Percentiles rank a stretch among this genome's conserved stretches.
Conservation (phyloP, 1,284 basidiomycete species). For the Boletus semigastroideus region DNA sequence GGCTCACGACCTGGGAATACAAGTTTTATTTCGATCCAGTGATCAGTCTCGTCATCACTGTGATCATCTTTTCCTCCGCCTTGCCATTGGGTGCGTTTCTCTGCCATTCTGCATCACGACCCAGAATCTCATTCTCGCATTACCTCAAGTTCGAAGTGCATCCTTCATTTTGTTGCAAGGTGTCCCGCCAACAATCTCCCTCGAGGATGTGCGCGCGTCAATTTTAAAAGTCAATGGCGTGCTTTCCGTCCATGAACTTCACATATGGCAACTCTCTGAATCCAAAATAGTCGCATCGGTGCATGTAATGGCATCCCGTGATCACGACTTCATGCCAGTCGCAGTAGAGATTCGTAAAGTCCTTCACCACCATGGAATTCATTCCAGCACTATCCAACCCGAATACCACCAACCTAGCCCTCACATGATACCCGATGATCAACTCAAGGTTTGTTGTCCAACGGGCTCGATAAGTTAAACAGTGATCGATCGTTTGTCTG, state of each 20-base stretch:
- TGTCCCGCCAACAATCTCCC: slow-evolving; percentile 86
- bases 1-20: slow-evolving; percentile 76
- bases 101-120: slow-evolving; percentile 8
- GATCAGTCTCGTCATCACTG: slow-evolving; percentile 93
- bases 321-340: slow-evolving; percentile 88
- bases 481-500: background rate
- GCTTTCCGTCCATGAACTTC: slow-evolving; percentile 90
- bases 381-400: slow-evolving; percentile 89
- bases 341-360: slow-evolving; percentile 81
- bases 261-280: slow-evolving; percentile 94
- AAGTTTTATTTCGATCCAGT: slow-evolving; percentile 93
- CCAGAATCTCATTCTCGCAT: slow-evolving; percentile 12
- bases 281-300: slow-evolving; percentile 93
- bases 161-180: slow-evolving; percentile 98
- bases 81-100: slow-evolving; percentile 78
- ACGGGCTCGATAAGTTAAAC: background rate
- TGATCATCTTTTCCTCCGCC: slow-evolving; percentile 96
- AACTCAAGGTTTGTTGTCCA: slow-evolving; percentile 38
- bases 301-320: slow-evolving; percentile 84
- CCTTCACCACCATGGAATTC: slow-evolving; percentile 91
- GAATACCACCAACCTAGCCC: slow-evolving; percentile 54
- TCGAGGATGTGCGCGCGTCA: slow-evolving; percentile 81
- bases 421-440: slow-evolving; percentile 40
- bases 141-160: slow-evolving; percentile 76
- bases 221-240: slow-evolving; percentile 87